Percentiles rank a stretch among this genome's conserved stretches.
These are phyloP conservation scores for Hemileccinum impolitum DNA, from an alignment of 768 basidiomycete species.

Conservation along the genomic window DNA sequence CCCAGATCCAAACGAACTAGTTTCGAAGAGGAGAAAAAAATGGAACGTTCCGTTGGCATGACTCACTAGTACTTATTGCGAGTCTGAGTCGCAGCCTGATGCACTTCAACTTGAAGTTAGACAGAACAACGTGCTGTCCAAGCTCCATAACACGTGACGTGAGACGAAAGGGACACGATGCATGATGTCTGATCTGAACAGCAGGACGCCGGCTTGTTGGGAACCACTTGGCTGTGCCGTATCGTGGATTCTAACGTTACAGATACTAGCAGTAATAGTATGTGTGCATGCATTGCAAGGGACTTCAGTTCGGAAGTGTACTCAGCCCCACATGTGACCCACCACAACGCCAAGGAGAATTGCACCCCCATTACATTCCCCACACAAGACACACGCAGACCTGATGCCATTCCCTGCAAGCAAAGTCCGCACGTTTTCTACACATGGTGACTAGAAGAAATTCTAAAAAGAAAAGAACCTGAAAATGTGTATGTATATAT, in stretches of 20 bases:
- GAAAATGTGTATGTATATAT: constrained; percentile 9
- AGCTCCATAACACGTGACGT: not conserved
- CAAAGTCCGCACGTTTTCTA: constrained; percentile 15
- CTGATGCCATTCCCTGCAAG: constrained; percentile 10
- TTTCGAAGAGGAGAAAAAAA: constrained; percentile 1
- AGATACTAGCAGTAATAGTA: not conserved
- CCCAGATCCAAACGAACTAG: constrained; percentile 6
- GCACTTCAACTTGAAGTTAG: too few species aligned
- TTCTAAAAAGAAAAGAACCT: constrained; percentile 12
- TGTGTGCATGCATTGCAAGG: not conserved
- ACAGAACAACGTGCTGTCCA: constrained; percentile 12
- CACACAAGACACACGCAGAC: constrained; percentile 12
- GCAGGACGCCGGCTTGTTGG: not conserved
- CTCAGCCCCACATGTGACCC: constrained; percentile 2
- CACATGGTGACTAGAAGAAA: constrained; percentile 11
- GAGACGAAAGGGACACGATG: too few species aligned
- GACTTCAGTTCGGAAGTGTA: not conserved
- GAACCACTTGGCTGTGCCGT: not conserved
- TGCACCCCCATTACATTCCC: constrained; percentile 19
- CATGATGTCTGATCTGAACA: constrained; percentile 1
- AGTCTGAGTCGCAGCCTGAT: too few species aligned
- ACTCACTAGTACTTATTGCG: not conserved
- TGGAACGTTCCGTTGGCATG: not conserved
- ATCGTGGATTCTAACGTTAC: not conserved
- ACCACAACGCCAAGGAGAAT: constrained; percentile 1